Percentiles rank a stretch among this genome's conserved stretches.
Conservation (phyloP, 441 rosid species). For the Manihot esculenta region DNA sequence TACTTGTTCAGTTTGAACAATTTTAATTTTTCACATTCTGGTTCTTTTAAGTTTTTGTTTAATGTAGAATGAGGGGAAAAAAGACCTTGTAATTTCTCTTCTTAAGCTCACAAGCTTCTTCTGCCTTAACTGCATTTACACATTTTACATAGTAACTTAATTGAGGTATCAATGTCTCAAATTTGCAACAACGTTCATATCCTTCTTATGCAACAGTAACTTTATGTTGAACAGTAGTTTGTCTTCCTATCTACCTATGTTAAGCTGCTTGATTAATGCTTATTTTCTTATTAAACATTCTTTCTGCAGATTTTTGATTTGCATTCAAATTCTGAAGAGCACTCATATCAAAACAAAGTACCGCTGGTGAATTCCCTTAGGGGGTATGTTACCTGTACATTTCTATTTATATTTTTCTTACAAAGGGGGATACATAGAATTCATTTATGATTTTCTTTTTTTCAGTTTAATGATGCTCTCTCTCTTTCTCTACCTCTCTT, state of each 20-base stretch:
- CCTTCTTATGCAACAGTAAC: neutral
- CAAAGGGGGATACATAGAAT: neutral
- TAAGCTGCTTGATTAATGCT: neutral
- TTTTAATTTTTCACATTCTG: neutral
- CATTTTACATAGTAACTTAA: neutral
- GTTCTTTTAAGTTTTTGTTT: neutral
- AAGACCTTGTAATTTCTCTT: neutral
- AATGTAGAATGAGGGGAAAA: neutral
- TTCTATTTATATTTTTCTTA: slow-evolving; percentile 6
- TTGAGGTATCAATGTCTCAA: neutral
- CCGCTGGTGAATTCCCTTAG: slow-evolving; percentile 12
- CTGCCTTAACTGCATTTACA: neutral
- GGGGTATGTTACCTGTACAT: slow-evolving; percentile 25
- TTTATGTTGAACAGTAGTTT: neutral
- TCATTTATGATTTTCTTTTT: slow-evolving; percentile 7
- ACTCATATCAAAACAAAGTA: slow-evolving; percentile 12
- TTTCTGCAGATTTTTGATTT: slow-evolving; percentile 27
- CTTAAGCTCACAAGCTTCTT: neutral
- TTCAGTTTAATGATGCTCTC: neutral
- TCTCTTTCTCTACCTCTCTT: neutral
- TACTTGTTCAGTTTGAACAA: neutral
- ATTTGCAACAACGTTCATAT: neutral
- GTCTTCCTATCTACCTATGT: slow-evolving; percentile 5
- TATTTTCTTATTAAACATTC: neutral
- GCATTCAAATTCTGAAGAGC: slow-evolving; percentile 22